Base-by-base conservation (phyloP, 176 grass and related monocot species). In the Triticum urartu region DNA sequence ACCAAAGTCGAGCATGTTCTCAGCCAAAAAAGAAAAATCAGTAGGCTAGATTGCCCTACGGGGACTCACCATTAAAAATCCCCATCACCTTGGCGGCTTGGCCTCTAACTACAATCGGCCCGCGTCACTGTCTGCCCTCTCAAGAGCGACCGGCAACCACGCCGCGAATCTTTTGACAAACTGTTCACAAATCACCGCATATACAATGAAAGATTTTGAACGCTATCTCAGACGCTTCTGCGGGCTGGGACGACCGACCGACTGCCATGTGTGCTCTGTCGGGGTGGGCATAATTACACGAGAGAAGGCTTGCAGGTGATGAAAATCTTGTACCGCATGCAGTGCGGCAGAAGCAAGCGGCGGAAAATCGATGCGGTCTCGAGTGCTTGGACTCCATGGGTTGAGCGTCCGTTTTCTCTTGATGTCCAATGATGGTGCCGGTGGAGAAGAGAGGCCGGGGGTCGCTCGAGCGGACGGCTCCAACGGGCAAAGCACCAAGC, bases 151-250 rank as follows among this genome's bases (percentile, higher is more conserved):
- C 18, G 76, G 21, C 78, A 83, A 86, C 64, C 39, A 32, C 33
- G 43, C 20, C 18, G 20, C 21, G 82, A 91, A 82, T 88, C 82
- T 82, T 91, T 75, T 78, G 77, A 52, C 82, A 65, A 85, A 78
- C 40, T 61, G 61, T 21, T 63, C 82, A 11, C 18, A 12, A 7
- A 72, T 72, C 42, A 30, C 12, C 77, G 12, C 7, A 72, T 64
- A 77, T 61, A 50, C 39, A 68, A 28, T 59, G 13, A n/a, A 10
- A 39, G 26, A 36, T 71, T 91, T 91, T 88, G 90, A 91, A 88
- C 86, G 72, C 86, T 88, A 85, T 88, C 72, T 88, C 78, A 78
- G 82, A 79, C 64, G 64, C 64, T 71, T 88, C 70, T 54, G 68
- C 13, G 85, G 85, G 50, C 75, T 59, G 52, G 66, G 25, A 26